These are phyloP conservation scores for Apophysomyces elegans DNA, from an alignment of 371 early-diverging fungal species.

Conservation along the genomic window DNA sequence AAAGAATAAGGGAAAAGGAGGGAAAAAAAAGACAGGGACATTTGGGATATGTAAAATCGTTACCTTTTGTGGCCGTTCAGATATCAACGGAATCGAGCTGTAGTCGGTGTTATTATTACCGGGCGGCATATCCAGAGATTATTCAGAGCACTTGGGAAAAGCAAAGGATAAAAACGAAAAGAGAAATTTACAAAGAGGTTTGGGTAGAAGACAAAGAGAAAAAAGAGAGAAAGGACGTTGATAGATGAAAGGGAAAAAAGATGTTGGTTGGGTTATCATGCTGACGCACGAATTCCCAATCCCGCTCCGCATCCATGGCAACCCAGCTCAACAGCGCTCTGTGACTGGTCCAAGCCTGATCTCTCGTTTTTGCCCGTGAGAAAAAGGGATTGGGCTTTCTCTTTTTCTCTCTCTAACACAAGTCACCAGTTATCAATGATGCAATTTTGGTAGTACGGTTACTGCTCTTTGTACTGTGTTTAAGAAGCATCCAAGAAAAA, in stretches of 20 bases:
- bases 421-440: too few relatives aligned
- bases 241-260: conserved; percentile 1
- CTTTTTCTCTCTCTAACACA: too few relatives aligned
- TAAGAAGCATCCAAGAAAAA: too few relatives aligned
- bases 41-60: background rate
- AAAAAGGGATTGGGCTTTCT: too few relatives aligned
- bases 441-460: too few relatives aligned
- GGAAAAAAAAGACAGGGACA: too few relatives aligned
- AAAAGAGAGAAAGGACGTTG: background rate
- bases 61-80: background rate
- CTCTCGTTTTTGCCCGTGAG: too few relatives aligned
- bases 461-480: too few relatives aligned
- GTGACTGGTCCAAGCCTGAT: too few relatives aligned
- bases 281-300: background rate
- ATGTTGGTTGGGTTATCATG: background rate
- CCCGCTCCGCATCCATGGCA: background rate
- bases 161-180: background rate
- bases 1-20: too few relatives aligned
- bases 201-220: conserved; percentile 3
- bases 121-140: background rate
- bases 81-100: conserved; percentile 10
- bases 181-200: background rate
- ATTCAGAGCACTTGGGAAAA: background rate
- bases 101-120: background rate
- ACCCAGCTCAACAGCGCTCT: background rate